Base-by-base conservation (phyloP, 495 filamentous ascomycete genomes). In the Aspergillus indologenus region DNA sequence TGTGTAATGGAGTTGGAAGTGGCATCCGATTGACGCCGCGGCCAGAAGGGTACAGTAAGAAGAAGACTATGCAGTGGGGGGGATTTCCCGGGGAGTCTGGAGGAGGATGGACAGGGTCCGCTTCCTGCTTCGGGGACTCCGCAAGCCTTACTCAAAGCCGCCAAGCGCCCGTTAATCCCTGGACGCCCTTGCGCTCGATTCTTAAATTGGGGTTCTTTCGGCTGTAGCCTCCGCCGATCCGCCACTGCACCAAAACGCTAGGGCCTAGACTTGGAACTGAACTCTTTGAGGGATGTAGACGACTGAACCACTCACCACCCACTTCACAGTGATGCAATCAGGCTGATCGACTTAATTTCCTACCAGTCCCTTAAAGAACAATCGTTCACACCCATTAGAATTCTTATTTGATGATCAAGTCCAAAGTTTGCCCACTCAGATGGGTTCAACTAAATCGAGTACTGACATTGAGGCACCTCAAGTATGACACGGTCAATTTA, bases 131-230 rank as follows among this genome's bases (percentile, higher is more conserved):
- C 61, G 56, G 57, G 17, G 48, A 18, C 15, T 20, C 24, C 45
- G 44, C 53, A 1, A 23, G 34, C 53, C 59, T 61, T 56, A 56
- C 59, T 61, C 14, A 47, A 61, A 56, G 58, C 20, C 47, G 58
- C 56, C 54, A 61, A 56, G 40, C 9, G 47, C 45, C 22, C 34
- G 57, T 34, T 45, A 47, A 62, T 60, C 57, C 56, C 57, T 61
- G 48, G 51, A 21, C 57, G 49, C 43, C 53, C 45, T 54, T 49
- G 17, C 34, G 34, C 12, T 11, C 60, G 60, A 60, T 66, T 61
- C 57, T 62, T 29, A 29, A 29, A 9, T 29, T 54, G 60, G 63
- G 58, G 24, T 44, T n/a, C 46, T 42, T 45, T 29, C 24, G 45
- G 29, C 22, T 53, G 51, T 56, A 49, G 56, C 56, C 56, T 59